Percentiles rank a stretch among this genome's conserved stretches.
phyloP scores from a whole-genome alignment of 495 filamentous ascomycete genomes.

The Daldinia concentrica region DNA sequence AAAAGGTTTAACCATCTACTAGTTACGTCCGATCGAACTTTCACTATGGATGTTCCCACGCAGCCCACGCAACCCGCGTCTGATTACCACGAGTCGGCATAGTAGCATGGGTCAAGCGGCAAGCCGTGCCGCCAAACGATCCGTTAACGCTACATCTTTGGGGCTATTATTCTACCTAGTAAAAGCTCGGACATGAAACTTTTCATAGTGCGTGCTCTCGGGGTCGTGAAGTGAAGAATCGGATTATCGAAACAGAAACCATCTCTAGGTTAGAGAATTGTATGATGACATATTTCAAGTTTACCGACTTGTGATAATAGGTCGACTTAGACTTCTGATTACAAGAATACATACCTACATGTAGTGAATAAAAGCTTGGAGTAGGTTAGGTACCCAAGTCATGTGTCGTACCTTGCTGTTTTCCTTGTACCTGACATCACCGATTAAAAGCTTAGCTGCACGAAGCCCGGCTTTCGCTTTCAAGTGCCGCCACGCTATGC shows the following conservation, averaged over 20 bases:
- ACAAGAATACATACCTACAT: background rate
- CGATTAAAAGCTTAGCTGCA: constrained; percentile 25
- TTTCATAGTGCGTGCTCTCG: background rate
- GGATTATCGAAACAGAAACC: background rate
- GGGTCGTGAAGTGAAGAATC: background rate
- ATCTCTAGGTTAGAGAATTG: background rate
- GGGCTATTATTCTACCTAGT: constrained; percentile 6
- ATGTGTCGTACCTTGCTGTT: constrained; percentile 34
- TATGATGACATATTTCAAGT: background rate
- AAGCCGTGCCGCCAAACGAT: constrained; percentile 34
- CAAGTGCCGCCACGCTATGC: constrained; percentile 36
- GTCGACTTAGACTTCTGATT: no score
- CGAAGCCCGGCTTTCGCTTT: constrained; percentile 10
- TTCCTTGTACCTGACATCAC: constrained; percentile 42
- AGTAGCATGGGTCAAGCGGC: constrained; percentile 27
- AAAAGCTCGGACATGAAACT: constrained; percentile 22
- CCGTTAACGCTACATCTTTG: constrained; percentile 7
- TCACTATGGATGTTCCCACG: background rate
- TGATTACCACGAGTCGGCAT: background rate
- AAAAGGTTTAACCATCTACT: background rate
- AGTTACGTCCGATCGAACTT: background rate
- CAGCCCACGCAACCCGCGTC: constrained; percentile 1
- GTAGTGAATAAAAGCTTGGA: background rate
- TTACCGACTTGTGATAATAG: background rate
- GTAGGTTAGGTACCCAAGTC: no score